phyloP scores from a whole-genome alignment of 768 basidiomycete genomes.

The Naganishia vaughanmartiniae region DNA sequence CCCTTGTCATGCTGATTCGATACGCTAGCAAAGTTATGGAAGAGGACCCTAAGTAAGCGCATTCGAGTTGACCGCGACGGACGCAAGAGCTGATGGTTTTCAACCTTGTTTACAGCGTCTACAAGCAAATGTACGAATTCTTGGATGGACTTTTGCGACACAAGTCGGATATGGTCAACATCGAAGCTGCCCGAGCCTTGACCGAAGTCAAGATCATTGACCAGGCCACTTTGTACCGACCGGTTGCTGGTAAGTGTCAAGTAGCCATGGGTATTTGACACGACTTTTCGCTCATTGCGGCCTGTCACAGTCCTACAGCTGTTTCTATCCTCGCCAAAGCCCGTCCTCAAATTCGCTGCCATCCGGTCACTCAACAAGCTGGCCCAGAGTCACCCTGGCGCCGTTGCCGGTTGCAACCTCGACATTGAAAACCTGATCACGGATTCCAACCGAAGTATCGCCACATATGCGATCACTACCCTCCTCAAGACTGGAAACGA shows the following conservation, averaged over 20 bases:
- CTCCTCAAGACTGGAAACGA: constrained; percentile 99
- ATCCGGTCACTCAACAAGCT: constrained; percentile 90
- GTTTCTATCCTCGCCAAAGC: constrained; percentile 91
- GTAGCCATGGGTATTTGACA: background rate
- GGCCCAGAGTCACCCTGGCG: constrained; percentile 77
- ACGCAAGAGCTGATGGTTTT: constrained; percentile 18
- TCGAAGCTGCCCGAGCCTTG: constrained; percentile 94
- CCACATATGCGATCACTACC: constrained; percentile 97
- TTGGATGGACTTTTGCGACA: constrained; percentile 93
- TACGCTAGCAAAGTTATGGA: constrained; percentile 99
- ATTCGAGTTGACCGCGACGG: background rate
- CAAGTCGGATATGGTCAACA: constrained; percentile 99
- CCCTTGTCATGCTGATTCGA: constrained; percentile 95
- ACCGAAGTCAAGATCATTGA: constrained; percentile 90
- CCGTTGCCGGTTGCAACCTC: constrained; percentile 87
- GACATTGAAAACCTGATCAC: constrained; percentile 96
- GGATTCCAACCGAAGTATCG: constrained; percentile 90
- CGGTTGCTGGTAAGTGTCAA: constrained; percentile 72
- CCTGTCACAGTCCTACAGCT: constrained; percentile 72
- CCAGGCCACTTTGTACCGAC: constrained; percentile 71
- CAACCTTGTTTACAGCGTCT: constrained; percentile 60
- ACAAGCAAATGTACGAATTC: constrained; percentile 87
- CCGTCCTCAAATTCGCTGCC: constrained; percentile 93
- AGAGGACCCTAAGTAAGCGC: constrained; percentile 95
- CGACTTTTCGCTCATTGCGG: constrained; percentile 25